Evolutionary conservation across 495 filamentous ascomycete genomes (phyloP).

Genomic region (Gamarada debralockiae): DNA sequence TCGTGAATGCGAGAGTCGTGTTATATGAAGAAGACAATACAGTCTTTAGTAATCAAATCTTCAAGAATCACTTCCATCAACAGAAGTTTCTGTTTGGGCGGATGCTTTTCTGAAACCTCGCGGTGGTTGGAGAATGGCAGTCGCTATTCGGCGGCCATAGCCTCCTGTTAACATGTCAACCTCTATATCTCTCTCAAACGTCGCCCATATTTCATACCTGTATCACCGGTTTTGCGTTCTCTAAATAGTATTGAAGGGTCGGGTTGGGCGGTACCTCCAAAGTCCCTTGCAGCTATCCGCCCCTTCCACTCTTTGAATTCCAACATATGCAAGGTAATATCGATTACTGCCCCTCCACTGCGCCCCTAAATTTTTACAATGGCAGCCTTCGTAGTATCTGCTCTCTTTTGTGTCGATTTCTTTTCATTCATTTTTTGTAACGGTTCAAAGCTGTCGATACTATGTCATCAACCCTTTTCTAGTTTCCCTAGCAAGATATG

Average conservation of each 20-base stretch:
- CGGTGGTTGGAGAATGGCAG: conserved; percentile 9
- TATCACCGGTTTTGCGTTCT: too few relatives aligned
- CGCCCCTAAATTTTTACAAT: conserved; percentile 5
- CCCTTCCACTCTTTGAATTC: conserved; percentile 5
- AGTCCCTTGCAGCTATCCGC: conserved; percentile 4
- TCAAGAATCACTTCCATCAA: too few relatives aligned
- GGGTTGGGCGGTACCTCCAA: background rate
- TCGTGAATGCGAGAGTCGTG: too few relatives aligned
- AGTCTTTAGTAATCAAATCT: too few relatives aligned
- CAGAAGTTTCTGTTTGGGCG: background rate
- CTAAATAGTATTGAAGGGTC: background rate
- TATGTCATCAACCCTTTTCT: background rate
- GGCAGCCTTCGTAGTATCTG: background rate
- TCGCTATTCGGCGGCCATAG: background rate
- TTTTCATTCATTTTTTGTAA: background rate
- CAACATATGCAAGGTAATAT: background rate
- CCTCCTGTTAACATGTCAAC: background rate
- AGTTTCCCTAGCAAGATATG: too few relatives aligned
- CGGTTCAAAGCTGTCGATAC: background rate
- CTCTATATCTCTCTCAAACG: background rate
- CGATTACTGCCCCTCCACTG: background rate
- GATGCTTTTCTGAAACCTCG: background rate
- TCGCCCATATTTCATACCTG: too few relatives aligned
- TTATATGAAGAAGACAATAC: too few relatives aligned
- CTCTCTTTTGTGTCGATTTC: background rate